These are phyloP conservation scores for Eucalyptus melliodora DNA, from an alignment of 345 rosid species.

Conservation along the genomic window DNA sequence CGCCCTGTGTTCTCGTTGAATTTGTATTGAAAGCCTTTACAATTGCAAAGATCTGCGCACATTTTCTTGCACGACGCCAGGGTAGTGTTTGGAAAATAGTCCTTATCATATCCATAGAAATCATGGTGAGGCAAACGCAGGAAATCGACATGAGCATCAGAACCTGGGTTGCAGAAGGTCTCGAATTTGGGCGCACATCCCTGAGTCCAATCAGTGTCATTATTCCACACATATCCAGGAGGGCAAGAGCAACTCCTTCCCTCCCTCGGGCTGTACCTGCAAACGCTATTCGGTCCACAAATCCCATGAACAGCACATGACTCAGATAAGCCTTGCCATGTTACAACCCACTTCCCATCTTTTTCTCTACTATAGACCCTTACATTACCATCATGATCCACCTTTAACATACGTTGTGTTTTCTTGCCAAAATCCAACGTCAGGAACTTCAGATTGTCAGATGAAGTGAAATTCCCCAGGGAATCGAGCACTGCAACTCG, in stretches of 20 bases:
- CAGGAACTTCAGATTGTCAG: background rate
- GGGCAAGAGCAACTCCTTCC: background rate
- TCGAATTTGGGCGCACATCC: background rate
- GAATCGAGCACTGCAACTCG: conserved; percentile 2
- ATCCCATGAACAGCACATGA: background rate
- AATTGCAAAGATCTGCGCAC: background rate
- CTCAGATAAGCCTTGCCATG: conserved; percentile 7
- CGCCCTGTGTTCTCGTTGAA: rapidly evolving
- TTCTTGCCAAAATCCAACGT: conserved; percentile 6
- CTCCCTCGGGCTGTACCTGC: background rate
- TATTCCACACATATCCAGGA: background rate
- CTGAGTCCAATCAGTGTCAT: background rate
- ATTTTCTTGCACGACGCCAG: background rate
- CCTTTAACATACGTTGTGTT: conserved; percentile 1
- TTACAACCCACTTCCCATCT: background rate
- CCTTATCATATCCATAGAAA: background rate
- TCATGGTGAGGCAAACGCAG: background rate
- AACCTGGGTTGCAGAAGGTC: background rate
- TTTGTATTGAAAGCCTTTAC: background rate
- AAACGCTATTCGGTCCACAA: background rate
- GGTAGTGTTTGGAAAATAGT: background rate
- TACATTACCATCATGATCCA: conserved; percentile 21
- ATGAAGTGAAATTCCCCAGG: conserved; percentile 5
- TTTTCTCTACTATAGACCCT: conserved; percentile 1
- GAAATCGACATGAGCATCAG: background rate